Evolutionary conservation across 192 early-diverging fungal genomes (phyloP), one percentile per base, ranked within the genome.

Genomic region (Lunasporangiospora selenospora): DNA sequence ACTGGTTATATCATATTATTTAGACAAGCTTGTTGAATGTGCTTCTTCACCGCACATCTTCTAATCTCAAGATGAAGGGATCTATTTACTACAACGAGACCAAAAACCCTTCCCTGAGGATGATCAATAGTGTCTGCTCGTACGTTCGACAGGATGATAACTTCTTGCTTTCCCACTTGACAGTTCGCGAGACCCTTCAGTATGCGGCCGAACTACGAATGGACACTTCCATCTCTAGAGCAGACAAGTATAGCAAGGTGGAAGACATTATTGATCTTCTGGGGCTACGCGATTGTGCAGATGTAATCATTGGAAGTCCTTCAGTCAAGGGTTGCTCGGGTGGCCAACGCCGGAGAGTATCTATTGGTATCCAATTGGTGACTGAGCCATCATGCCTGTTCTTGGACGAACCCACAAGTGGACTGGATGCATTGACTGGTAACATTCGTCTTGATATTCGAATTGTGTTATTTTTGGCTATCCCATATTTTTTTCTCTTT

Each of bases 161-260:
- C 37, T 73, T 58, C 27, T 53, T 73, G 43, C 54, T 73, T 51
- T 81, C 81, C 46, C 75, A 86, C 32, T 75, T 96, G 63, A 94
- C 92, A 11, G 93, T 96, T 4, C 78, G 87, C 21, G 92, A 96
- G 73, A 91, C 87, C 1, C 73, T 96, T 26, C 49, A 81, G 36
- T 95, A 93, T 54, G 86, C 90, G 7, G 92, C 94, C 19, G 80
- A 78, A 31, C 78, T 96, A 54, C 80, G 88, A 12, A 81, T 96
- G 49, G 60, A 73, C 24, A 44, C 21, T 29, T 38, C 37, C 8
- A 47, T 73, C 19, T 32, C 69, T 11, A 62, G 47, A 38, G 42
- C 37, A 2, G 47, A 62, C 6, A 73, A 73, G 21, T 53, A 45
- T 30, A 37, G 47, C 46, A 73, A 73, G 32, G 69, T 73, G 21